A percentile compares a stretch with the other conserved stretches of the same genome.
These are phyloP conservation scores for Pyricularia grisea DNA, from an alignment of 2,329 filamentous ascomycete genomes.

Conservation along the genomic window DNA sequence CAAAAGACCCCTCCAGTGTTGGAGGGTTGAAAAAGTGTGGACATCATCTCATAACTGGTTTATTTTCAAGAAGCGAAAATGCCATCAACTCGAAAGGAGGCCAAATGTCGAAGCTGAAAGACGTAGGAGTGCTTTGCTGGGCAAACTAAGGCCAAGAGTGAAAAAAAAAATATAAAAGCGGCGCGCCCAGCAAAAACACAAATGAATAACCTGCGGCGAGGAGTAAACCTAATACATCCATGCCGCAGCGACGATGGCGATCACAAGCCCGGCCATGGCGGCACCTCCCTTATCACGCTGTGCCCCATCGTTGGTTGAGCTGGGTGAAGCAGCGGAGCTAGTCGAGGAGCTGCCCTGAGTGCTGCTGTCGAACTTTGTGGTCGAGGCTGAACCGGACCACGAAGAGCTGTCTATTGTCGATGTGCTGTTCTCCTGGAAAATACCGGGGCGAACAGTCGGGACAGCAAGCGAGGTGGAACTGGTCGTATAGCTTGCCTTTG, in stretches of 20 bases:
- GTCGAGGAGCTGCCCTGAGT: conserved; percentile 10
- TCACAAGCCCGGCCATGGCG: conserved; percentile 42
- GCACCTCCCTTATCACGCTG: conserved; percentile 36
- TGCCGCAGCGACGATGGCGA: conserved; percentile 44
- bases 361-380: conserved; percentile 6
- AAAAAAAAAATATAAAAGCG: not conserved
- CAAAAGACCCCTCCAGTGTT: not conserved
- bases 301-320: conserved; percentile 31
- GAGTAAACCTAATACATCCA: conserved; percentile 30
- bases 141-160: conserved; percentile 1
- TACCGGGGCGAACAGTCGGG: conserved; percentile 29
- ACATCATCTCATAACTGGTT: conserved; percentile 1
- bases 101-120: not conserved
- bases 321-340: conserved; percentile 13
- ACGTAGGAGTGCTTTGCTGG: not conserved
- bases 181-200: not conserved
- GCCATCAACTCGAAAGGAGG: not conserved
- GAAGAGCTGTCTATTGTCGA: conserved; percentile 4
- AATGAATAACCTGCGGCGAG: conserved; percentile 6
- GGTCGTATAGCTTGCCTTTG: conserved; percentile 7
- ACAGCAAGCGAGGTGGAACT: conserved; percentile 10
- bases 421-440: conserved; percentile 42
- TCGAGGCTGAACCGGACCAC: conserved; percentile 1
- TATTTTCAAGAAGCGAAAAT: not conserved
- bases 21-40: not conserved